Evolutionary conservation across 2,329 filamentous ascomycete species (phyloP).

Genomic region (Alternaria solani): DNA sequence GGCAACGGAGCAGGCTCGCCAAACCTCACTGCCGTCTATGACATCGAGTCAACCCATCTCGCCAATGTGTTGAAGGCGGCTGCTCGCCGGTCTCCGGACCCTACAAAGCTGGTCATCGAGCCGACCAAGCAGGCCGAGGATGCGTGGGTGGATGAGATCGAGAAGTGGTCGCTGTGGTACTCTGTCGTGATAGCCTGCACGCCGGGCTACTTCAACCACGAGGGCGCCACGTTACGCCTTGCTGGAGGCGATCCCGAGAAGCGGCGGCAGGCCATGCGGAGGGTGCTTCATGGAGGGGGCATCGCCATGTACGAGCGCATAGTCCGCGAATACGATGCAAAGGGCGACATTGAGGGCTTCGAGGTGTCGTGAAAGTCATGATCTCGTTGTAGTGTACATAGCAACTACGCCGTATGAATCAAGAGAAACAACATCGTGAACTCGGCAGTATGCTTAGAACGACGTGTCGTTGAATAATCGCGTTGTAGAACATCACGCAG

Average conservation of each 20-base stretch:
- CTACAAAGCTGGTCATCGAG: slow-evolving; percentile 9
- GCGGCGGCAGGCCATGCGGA: slow-evolving; percentile 8
- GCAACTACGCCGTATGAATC: no score
- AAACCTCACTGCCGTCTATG: slow-evolving; percentile 5
- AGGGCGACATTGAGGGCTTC: slow-evolving; percentile 16
- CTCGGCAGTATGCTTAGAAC: no score
- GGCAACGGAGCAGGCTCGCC: neutral
- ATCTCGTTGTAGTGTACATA: no score
- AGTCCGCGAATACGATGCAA: slow-evolving; percentile 15
- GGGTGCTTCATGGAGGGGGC: slow-evolving; percentile 7
- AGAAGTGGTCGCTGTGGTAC: slow-evolving; percentile 14
- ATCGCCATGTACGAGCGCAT: slow-evolving; percentile 15
- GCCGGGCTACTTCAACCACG: slow-evolving; percentile 21
- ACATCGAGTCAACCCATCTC: slow-evolving; percentile 4
- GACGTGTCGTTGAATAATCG: no score
- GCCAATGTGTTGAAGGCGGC: slow-evolving; percentile 8
- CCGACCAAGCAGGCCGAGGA: slow-evolving; percentile 17
- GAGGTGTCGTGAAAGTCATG: slow-evolving; percentile 3
- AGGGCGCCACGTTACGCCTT: slow-evolving; percentile 5
- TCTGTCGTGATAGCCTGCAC: slow-evolving; percentile 17
- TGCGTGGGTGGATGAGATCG: slow-evolving; percentile 7
- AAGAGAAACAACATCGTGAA: no score
- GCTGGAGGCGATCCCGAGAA: neutral
- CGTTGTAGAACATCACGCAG: no score
- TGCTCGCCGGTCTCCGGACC: neutral